phyloP scores from a whole-genome alignment of 306 rosid species.

The Cicer chorassanicum region DNA sequence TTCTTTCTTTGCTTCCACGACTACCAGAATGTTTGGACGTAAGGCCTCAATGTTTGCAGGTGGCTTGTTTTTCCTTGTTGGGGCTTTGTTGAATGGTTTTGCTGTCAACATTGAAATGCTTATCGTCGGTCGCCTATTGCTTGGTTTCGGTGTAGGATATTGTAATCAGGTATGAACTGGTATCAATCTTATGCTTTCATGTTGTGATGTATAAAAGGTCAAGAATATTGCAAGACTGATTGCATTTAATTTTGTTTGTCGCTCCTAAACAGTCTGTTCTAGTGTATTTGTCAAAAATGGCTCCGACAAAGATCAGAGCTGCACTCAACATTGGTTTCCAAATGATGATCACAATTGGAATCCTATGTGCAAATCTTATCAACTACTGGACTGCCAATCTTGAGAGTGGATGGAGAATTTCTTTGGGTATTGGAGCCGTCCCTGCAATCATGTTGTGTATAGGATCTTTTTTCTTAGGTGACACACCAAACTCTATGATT shows the following conservation, averaged over 20 bases:
- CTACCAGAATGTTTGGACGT: background rate
- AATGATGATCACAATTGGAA: background rate
- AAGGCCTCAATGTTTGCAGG: background rate
- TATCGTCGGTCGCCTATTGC: background rate
- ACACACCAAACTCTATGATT: background rate
- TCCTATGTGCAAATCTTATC: constrained; percentile 2
- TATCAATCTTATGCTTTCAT: background rate
- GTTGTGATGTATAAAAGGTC: background rate
- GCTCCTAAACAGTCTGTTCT: background rate
- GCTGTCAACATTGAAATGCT: constrained; percentile 8
- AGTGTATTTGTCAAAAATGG: constrained; percentile 11
- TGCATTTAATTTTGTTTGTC: background rate
- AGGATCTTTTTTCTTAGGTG: constrained; percentile 7
- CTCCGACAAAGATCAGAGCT: background rate
- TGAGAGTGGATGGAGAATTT: background rate
- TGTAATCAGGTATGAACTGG: constrained; percentile 32
- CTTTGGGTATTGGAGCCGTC: background rate
- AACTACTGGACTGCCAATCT: background rate
- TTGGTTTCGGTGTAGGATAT: constrained; percentile 25
- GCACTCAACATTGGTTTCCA: background rate
- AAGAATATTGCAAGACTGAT: background rate
- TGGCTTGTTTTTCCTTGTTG: constrained; percentile 7
- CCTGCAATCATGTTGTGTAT: constrained; percentile 6
- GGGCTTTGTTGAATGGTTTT: background rate
- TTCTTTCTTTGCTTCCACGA: constrained; percentile 7